Evolutionary conservation across 768 basidiomycete genomes (phyloP), one percentile per base, ranked within the genome.

Genomic region (Leccinum uliginosum): DNA sequence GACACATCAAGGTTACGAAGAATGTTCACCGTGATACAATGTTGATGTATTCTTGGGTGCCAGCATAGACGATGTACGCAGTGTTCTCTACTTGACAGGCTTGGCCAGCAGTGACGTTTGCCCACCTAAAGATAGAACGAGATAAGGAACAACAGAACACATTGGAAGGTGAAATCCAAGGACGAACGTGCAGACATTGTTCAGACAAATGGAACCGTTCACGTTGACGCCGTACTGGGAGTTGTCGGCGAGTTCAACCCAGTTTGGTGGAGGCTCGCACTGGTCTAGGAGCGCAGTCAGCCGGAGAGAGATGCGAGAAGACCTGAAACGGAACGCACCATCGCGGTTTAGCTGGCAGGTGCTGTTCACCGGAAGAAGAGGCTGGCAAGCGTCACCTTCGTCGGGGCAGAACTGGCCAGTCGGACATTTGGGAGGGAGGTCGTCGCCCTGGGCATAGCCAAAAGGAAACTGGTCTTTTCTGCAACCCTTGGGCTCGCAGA

Each of bases 321-420:
- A 40, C 40, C 14, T 10, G 9, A 14, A 43, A 32, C 4, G 30
- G n/a, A 47, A 5, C 51, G 65, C 57, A 89, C 92, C 91, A 71
- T 94, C 92, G 53, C 92, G 84, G 67, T 93, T 89, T 57, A 94
- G 81, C 71, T 94, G 91, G 74, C 92, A 94, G 27, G 79, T 67
- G 59, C 83, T 85, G 26, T 78, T 85, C 3, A 91, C 83, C 1
- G 80, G 54, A 15, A 89, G 74, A 32, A 86, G 62, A 6, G 72
- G 60, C 65, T 85, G 81, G 73, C 92, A 95, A 8, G 70, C 74
- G 60, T 85, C 84, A 57, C 82, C 83, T 73, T 93, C 93, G 64
- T 94, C 91, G 0, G 91, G 91, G 70, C 92, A 94, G 70, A 93
- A 94, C 64, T 81, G 67, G 19, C 82, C 85, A 30, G 63, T 61